These are phyloP conservation scores for Calonectria pseudoturangicola DNA, from an alignment of 2,329 filamentous ascomycete species.

Conservation along the genomic window DNA sequence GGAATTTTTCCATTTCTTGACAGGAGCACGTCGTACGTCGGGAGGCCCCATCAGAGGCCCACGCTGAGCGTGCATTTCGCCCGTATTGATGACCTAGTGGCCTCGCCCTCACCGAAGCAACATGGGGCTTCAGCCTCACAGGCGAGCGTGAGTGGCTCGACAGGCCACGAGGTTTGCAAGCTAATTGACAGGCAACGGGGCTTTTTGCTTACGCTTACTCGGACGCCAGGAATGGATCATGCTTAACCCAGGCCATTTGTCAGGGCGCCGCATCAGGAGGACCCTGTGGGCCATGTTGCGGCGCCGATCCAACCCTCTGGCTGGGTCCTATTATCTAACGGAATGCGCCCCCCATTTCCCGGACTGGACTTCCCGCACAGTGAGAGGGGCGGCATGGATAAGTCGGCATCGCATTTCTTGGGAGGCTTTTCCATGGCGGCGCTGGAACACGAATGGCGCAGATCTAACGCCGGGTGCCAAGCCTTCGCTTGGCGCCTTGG, in stretches of 20 bases:
- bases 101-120: slow-evolving; percentile 19
- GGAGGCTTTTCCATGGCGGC: slow-evolving; percentile 32
- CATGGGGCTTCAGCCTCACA: slow-evolving; percentile 24
- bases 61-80: slow-evolving; percentile 13
- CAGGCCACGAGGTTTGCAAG: slow-evolving; percentile 33
- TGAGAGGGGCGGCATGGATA: slow-evolving; percentile 50
- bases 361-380: slow-evolving; percentile 28
- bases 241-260: slow-evolving; percentile 48
- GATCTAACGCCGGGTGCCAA: slow-evolving; percentile 41
- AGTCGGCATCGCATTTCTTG: slow-evolving; percentile 51
- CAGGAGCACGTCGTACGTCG: background rate
- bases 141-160: slow-evolving; percentile 26
- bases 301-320: slow-evolving; percentile 44
- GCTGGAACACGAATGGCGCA: slow-evolving; percentile 40
- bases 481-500: slow-evolving; percentile 36
- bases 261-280: slow-evolving; percentile 33
- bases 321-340: slow-evolving; percentile 54
- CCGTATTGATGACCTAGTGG: background rate
- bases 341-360: slow-evolving; percentile 54
- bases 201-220: slow-evolving; percentile 44
- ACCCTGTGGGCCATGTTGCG: slow-evolving; percentile 28
- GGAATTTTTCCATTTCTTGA: background rate
- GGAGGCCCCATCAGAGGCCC: slow-evolving; percentile 19
- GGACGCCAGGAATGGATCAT: slow-evolving; percentile 34
- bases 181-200: slow-evolving; percentile 37